Base-by-base conservation (phyloP, 2,329 filamentous ascomycete species). In the Xylogone sp. region DNA sequence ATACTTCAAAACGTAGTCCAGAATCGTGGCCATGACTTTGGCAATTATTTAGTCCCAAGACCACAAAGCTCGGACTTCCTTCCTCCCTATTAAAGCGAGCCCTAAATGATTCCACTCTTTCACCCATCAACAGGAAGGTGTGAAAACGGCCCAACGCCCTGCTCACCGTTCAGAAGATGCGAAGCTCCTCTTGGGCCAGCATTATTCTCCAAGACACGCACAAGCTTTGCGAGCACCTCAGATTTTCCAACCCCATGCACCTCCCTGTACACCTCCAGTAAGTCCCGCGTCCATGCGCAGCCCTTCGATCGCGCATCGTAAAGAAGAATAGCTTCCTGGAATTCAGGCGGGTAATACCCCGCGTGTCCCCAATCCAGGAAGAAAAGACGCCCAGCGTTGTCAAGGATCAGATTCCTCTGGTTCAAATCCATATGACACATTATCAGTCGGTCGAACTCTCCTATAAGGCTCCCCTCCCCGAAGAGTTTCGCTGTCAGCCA, bases 371-470 rank as follows among this genome's bases (percentile, higher is more conserved):
- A 43, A 13, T 43, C 42, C 20, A 43, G 42, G 16, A 43, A 43
- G 42, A 43, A 43, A 43, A 43, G 42, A 43, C 20, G n/a, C 5
- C 13, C 13, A 21, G 5, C 16, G 6, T 43, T 43, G 42, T 43
- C 20, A 43, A 43, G 13, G 5, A 43, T 43, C 5, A 43, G 42
- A 13, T 43, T 43, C 42, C 42, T 43, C 42, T 6, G 5, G 42
- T 43, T 43, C 42, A 43, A 43, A 43, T 43, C 42, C 24, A 27
- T 43, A 43, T 43, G 20, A 43, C 42, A 43, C 42, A 43, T 43
- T 6, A 43, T 13, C 20, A 43, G 42, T 13, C 13, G 20, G 16
- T 43, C 42, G 16, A 43, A 43, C 5, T 5, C 42, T 13, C 42
- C 42, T 19, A 43, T 43, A 43, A 43, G 42, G 16, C 42, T 43